Conservation (phyloP, 2,329 filamentous ascomycete species). For the Ophiostoma sp. region DNA sequence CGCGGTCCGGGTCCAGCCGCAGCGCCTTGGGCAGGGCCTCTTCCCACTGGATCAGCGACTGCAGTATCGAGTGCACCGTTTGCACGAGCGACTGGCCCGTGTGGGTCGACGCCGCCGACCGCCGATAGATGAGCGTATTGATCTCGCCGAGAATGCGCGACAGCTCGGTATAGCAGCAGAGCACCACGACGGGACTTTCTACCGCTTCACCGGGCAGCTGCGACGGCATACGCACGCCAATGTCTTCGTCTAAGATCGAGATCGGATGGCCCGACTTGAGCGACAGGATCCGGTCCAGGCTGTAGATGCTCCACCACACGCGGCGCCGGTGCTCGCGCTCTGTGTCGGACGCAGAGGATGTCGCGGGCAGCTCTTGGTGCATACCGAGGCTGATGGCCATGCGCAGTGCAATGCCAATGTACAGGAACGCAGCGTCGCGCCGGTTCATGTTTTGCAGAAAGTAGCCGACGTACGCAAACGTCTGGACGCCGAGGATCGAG, state of each 20-base stretch:
- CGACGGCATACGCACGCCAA: slow-evolving; percentile 39
- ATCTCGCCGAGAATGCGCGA: slow-evolving; percentile 49
- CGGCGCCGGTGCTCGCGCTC: slow-evolving; percentile 46
- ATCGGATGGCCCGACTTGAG: slow-evolving; percentile 52
- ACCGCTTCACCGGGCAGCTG: slow-evolving; percentile 37
- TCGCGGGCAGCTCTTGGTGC: slow-evolving; percentile 46
- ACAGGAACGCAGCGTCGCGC: slow-evolving; percentile 50
- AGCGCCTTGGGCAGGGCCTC: slow-evolving; percentile 43
- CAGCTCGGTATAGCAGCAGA: slow-evolving; percentile 48
- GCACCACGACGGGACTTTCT: slow-evolving; percentile 43
- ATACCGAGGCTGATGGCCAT: slow-evolving; percentile 54
- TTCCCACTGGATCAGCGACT: slow-evolving; percentile 46
- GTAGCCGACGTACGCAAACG: slow-evolving; percentile 49
- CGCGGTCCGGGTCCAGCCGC: slow-evolving; percentile 43
- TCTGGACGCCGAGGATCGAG: slow-evolving; percentile 50
- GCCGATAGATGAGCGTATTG: slow-evolving; percentile 43
- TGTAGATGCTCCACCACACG: slow-evolving; percentile 54
- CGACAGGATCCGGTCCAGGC: slow-evolving; percentile 47
- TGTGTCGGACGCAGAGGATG: slow-evolving; percentile 31
- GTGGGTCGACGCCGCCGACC: slow-evolving; percentile 29
- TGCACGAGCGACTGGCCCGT: slow-evolving; percentile 39
- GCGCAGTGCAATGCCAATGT: slow-evolving; percentile 48
- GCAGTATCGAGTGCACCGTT: slow-evolving; percentile 47
- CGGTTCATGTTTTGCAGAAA: slow-evolving; percentile 54
- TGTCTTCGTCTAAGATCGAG: slow-evolving; percentile 50